A percentile compares a stretch with the other conserved stretches of the same genome.
Conservation (phyloP, 73 alveolate species). For the Paramecium primaurelia region DNA sequence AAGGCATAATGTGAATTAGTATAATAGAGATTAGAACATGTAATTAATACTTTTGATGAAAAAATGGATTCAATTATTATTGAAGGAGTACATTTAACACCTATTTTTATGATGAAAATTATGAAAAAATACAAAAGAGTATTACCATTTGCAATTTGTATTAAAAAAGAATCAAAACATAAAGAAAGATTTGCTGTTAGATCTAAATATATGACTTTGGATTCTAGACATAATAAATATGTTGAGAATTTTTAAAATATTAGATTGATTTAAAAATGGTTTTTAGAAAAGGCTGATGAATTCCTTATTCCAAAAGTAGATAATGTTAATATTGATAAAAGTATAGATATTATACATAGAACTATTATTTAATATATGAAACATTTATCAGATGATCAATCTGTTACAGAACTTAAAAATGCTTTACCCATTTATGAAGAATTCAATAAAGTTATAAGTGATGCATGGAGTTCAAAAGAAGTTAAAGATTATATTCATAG, state of each 20-base stretch:
- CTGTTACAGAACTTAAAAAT: conserved; percentile 21
- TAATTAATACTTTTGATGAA: conserved; percentile 66
- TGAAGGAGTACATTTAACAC: conserved; percentile 87
- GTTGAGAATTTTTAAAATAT: conserved; percentile 72
- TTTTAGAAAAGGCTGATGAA: conserved; percentile 78
- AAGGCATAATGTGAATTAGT: conserved; percentile 74
- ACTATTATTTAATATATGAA: conserved; percentile 74
- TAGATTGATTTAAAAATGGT: conserved; percentile 75
- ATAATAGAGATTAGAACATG: conserved; percentile 65
- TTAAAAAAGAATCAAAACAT: conserved; percentile 78
- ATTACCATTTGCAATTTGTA: conserved; percentile 78
- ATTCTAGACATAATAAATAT: conserved; percentile 78
- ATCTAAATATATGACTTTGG: conserved; percentile 83
- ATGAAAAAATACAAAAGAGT: conserved; percentile 75
- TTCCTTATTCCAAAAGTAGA: conserved; percentile 81
- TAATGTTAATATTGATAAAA: conserved; percentile 79
- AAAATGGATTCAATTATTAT: conserved; percentile 75
- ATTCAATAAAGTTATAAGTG: conserved; percentile 40
- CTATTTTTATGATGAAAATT: conserved; percentile 67
- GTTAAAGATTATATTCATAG: conserved; percentile 35
- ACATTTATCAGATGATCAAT: conserved; percentile 38
- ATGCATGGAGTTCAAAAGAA: conserved; percentile 36
- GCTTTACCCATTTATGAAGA: conserved; percentile 45
- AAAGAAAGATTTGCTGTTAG: conserved; percentile 87
- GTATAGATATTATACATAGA: conserved; percentile 77